Conservation (phyloP, 2,329 filamentous ascomycete species). For the Berkeleyomyces rouxiae region DNA sequence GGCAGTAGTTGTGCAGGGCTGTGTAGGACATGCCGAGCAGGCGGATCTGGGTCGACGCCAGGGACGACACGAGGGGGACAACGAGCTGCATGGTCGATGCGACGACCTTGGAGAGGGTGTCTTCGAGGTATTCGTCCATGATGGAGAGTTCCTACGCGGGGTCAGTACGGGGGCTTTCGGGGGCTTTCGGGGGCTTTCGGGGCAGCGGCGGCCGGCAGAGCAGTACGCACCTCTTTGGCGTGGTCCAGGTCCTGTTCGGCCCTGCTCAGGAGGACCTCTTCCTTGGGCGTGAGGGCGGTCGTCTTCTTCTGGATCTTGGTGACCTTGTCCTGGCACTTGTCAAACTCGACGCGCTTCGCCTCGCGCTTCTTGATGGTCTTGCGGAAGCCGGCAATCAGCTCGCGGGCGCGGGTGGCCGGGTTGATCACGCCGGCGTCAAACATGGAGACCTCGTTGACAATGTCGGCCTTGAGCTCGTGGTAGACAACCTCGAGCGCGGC, state of each 20-base stretch:
- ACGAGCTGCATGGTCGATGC: slow-evolving; percentile 56
- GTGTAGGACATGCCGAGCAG: slow-evolving; percentile 68
- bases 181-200: not conserved
- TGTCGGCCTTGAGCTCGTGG: slow-evolving; percentile 51
- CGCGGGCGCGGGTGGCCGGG: slow-evolving; percentile 52
- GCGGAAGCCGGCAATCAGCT: slow-evolving; percentile 52
- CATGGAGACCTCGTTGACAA: slow-evolving; percentile 51
- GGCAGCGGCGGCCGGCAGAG: not conserved
- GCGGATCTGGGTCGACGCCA: slow-evolving; percentile 62
- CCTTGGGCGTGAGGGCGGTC: slow-evolving; percentile 50
- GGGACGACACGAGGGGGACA: slow-evolving; percentile 50
- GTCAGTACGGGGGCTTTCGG: not conserved
- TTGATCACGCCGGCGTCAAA: slow-evolving; percentile 55
- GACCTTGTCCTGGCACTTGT: slow-evolving; percentile 56
- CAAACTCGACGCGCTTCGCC: slow-evolving; percentile 66
- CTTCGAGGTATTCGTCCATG: slow-evolving; percentile 57
- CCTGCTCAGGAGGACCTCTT: slow-evolving; percentile 54
- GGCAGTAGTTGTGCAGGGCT: slow-evolving; percentile 54
- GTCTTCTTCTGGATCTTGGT: slow-evolving; percentile 55
- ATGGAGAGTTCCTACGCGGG: slow-evolving; percentile 47
- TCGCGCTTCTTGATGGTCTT: slow-evolving; percentile 77
- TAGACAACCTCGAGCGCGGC: slow-evolving; percentile 50
- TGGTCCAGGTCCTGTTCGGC: slow-evolving; percentile 52
- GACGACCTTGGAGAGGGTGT: slow-evolving; percentile 55
- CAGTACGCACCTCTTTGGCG: slow-evolving; percentile 40